Conservation (phyloP, 176 grass and related monocot species). For the Typha latifolia region DNA sequence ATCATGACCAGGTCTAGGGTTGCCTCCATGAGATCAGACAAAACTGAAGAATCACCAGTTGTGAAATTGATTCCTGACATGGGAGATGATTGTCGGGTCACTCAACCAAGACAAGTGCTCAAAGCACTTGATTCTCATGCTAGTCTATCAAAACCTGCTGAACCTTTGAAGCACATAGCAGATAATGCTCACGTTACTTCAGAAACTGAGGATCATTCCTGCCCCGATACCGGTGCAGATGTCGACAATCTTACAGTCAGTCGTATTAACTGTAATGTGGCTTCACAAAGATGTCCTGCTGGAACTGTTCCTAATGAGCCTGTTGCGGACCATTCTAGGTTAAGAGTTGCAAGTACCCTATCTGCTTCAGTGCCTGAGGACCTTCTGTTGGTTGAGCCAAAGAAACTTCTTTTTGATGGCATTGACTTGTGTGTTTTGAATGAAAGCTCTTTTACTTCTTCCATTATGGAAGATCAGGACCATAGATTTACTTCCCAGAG, state of each 20-base stretch:
- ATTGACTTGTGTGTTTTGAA: constrained; percentile 17
- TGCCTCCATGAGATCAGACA: constrained; percentile 12
- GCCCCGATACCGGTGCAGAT: not conserved
- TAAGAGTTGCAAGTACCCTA: constrained; percentile 2
- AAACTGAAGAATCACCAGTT: constrained; percentile 3
- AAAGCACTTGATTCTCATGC: not conserved
- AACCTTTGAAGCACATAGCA: not conserved
- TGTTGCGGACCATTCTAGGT: constrained; percentile 4
- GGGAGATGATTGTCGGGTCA: constrained; percentile 21
- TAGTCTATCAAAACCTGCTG: not conserved
- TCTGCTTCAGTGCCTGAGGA: constrained; percentile 24
- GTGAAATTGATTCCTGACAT: constrained; percentile 15
- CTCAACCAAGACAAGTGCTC: constrained; percentile 1
- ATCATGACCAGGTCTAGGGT: constrained; percentile 16
- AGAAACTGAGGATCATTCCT: not conserved
- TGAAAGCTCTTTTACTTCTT: not conserved
- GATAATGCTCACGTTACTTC: not conserved
- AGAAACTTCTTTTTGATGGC: constrained; percentile 42
- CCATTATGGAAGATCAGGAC: not conserved
- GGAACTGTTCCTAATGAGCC: constrained; percentile 13
- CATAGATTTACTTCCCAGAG: too few relatives aligned
- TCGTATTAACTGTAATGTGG: constrained; percentile 2
- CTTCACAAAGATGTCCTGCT: not conserved
- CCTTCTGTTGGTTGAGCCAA: constrained; percentile 28
- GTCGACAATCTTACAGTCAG: constrained; percentile 13